Evolutionary conservation across 495 filamentous ascomycete genomes (phyloP).

Genomic region (Melanomma pulvis-pyrius): DNA sequence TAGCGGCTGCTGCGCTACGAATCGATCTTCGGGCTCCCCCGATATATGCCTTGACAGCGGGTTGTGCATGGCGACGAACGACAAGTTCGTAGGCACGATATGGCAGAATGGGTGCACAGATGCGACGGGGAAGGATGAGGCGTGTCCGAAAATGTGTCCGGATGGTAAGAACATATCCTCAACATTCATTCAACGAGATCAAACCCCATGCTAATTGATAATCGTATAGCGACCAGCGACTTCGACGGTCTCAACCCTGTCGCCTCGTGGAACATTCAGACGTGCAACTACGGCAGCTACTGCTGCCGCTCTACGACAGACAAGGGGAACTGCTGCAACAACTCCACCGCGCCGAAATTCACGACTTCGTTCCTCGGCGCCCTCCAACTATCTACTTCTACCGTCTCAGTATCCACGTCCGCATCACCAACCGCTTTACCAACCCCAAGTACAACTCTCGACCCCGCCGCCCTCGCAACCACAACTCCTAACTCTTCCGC

Average conservation of each 20-base stretch:
- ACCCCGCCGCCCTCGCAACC: neutral
- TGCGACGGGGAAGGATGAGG: conserved; percentile 12
- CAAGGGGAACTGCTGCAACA: conserved; percentile 24
- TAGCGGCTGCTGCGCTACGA: conserved; percentile 28
- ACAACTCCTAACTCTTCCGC: neutral
- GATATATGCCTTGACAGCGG: conserved; percentile 31
- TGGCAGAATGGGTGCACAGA: conserved; percentile 34
- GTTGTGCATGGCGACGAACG: conserved; percentile 28
- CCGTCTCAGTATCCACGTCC: neutral
- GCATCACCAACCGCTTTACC: neutral
- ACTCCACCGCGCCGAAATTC: conserved; percentile 18
- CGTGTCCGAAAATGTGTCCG: conserved; percentile 31
- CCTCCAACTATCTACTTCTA: conserved; percentile 20
- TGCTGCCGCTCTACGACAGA: conserved; percentile 28
- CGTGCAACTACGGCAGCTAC: conserved; percentile 28
- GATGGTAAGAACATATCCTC: conserved; percentile 21
- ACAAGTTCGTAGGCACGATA: conserved; percentile 24
- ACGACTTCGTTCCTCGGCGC: conserved; percentile 15
- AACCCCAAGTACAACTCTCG: neutral
- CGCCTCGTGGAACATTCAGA: conserved; percentile 24
- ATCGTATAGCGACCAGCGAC: neutral
- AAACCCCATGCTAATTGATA: neutral
- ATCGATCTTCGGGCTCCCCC: conserved; percentile 8
- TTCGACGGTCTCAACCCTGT: conserved; percentile 15
- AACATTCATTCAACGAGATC: neutral